A percentile compares a stretch with the other conserved stretches of the same genome.
phyloP scores from a whole-genome alignment of 345 rosid species.

The Ceriops decandra region DNA sequence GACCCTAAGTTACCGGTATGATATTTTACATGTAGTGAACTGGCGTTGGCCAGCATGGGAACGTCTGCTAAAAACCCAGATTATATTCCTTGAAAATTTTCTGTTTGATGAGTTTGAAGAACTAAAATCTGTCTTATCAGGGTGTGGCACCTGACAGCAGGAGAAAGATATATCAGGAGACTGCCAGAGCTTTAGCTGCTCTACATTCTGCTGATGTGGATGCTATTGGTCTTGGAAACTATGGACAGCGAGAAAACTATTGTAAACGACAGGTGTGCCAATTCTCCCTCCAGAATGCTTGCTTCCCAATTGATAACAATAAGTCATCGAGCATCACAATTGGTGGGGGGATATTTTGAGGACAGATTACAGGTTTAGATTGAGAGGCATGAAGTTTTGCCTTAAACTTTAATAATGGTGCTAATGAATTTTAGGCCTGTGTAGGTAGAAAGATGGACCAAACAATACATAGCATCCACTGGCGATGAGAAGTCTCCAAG shows the following conservation, averaged over 20 bases:
- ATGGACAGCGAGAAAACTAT: constrained; percentile 73
- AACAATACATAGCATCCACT: constrained; percentile 80
- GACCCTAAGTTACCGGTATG: constrained; percentile 70
- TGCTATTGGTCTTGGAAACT: constrained; percentile 70
- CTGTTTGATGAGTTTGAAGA: not conserved
- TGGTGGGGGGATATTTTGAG: not conserved
- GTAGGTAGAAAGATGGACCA: constrained; percentile 93
- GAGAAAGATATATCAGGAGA: constrained; percentile 59
- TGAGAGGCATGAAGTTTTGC: not conserved
- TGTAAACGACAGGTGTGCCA: constrained; percentile 75
- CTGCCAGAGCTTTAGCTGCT: constrained; percentile 72
- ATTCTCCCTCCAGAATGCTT: not conserved
- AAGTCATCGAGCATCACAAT: not conserved
- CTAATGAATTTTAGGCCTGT: not conserved
- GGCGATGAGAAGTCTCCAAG: constrained; percentile 69
- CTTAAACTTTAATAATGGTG: constrained; percentile 1
- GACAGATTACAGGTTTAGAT: not conserved
- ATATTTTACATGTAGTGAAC: not conserved
- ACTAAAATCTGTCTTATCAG: constrained; percentile 32
- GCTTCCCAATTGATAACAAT: not conserved
- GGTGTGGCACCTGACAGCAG: constrained; percentile 63
- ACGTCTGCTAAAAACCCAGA: too few species aligned
- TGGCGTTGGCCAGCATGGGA: constrained; percentile 2
- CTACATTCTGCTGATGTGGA: constrained; percentile 73
- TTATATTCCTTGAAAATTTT: not conserved